phyloP scores from a whole-genome alignment of 2,329 filamentous ascomycete species.

The Alternaria atra region DNA sequence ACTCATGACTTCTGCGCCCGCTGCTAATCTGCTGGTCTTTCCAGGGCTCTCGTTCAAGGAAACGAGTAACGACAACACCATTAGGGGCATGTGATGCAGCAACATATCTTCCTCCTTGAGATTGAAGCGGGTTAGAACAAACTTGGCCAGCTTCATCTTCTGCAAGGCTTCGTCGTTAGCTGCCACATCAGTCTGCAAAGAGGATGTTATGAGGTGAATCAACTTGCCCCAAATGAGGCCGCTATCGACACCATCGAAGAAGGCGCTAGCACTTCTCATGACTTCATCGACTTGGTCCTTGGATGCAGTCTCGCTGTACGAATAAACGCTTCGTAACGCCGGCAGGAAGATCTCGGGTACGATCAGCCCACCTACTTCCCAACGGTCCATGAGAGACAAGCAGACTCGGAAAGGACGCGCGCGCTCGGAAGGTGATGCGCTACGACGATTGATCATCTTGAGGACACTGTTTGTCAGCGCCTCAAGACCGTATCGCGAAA shows the following conservation, averaged over 20 bases:
- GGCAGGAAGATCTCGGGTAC: conserved; percentile 90
- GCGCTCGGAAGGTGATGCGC: conserved; percentile 68
- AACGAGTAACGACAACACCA: conserved; percentile 70
- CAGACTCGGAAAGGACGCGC: conserved; percentile 90
- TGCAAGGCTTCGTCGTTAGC: conserved; percentile 60
- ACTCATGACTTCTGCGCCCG: conserved; percentile 30
- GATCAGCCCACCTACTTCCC: conserved; percentile 92
- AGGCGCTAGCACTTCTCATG: conserved; percentile 89
- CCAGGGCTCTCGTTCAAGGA: conserved; percentile 53
- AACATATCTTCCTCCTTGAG: conserved; percentile 96
- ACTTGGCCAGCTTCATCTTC: conserved; percentile 77
- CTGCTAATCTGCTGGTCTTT: not conserved
- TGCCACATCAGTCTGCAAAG: conserved; percentile 60
- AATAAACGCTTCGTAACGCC: conserved; percentile 79
- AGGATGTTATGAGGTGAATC: conserved; percentile 68
- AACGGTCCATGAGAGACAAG: conserved; percentile 95
- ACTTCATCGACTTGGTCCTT: conserved; percentile 84
- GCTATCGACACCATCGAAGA: conserved; percentile 97
- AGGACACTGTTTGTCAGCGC: conserved; percentile 78
- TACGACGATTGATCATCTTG: conserved; percentile 72
- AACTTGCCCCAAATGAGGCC: conserved; percentile 90
- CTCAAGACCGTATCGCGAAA: conserved; percentile 79
- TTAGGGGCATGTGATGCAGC: conserved; percentile 80
- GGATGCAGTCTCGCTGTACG: conserved; percentile 73
- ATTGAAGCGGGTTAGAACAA: conserved; percentile 89